A percentile compares a stretch with the other conserved stretches of the same genome.
These are phyloP conservation scores for Piloderma croceum DNA, from an alignment of 768 basidiomycete genomes.

Conservation along the genomic window DNA sequence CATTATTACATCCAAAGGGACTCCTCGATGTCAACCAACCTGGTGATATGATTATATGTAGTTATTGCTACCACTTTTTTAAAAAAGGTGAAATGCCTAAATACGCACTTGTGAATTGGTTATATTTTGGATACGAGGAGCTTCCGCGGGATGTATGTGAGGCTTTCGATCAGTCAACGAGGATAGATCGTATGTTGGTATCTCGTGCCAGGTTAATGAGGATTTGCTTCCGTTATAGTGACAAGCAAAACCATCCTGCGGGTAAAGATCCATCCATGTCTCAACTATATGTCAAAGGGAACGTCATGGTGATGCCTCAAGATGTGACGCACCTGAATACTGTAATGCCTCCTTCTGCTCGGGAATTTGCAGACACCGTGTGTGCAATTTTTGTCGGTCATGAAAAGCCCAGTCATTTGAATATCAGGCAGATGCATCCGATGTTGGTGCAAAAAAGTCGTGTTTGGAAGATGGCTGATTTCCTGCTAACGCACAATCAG, in stretches of 20 bases:
- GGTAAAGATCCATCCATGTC: conserved; percentile 6
- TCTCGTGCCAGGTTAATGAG: background rate
- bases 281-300: conserved; percentile 10
- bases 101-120: conserved; percentile 15
- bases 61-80: conserved; percentile 2
- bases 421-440: background rate
- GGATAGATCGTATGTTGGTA: background rate
- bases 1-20: background rate
- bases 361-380: background rate
- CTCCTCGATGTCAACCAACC: background rate
- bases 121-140: conserved; percentile 12
- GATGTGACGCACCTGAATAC: conserved; percentile 6
- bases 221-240: background rate
- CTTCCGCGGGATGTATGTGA: conserved; percentile 6
- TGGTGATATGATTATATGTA: background rate
- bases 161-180: conserved; percentile 2
- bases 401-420: background rate
- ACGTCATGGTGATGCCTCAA: conserved; percentile 13
- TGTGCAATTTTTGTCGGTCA: conserved; percentile 1
- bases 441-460: background rate
- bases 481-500: background rate
- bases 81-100: conserved; percentile 20
- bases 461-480: background rate
- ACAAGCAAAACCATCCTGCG: background rate
- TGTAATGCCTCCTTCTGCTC: conserved; percentile 1